These are phyloP conservation scores for Globisporangium spiculum DNA, from an alignment of 352 stramenopile genomes.

Conservation along the genomic window DNA sequence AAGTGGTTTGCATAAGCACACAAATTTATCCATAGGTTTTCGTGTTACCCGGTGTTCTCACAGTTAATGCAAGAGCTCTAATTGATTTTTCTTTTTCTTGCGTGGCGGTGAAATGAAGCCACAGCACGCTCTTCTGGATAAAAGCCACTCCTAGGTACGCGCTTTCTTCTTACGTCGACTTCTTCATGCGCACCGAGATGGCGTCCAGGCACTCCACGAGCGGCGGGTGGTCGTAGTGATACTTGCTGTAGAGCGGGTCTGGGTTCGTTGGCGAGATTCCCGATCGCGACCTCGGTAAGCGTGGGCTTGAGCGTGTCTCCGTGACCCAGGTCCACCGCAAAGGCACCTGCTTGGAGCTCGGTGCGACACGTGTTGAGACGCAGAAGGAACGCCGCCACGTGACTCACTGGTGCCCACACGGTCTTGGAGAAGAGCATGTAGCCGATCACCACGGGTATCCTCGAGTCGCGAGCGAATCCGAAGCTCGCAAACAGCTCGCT, in stretches of 20 bases:
- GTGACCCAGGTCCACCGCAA: neutral
- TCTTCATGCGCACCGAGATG: neutral
- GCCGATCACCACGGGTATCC: slow-evolving; percentile 66
- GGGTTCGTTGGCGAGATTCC: slow-evolving; percentile 7
- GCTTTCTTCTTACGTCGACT: neutral
- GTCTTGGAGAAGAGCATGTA: slow-evolving; percentile 80
- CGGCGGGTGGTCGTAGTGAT: neutral
- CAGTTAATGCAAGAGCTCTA: neutral
- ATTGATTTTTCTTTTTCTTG: neutral
- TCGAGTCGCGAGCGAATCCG: slow-evolving; percentile 40
- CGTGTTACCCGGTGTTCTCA: neutral
- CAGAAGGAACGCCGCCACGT: neutral
- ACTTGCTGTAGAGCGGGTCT: neutral
- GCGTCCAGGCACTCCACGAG: neutral
- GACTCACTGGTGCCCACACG: neutral
- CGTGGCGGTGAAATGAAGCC: neutral
- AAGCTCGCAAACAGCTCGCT: slow-evolving; percentile 64
- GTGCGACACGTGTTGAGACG: slow-evolving; percentile 1
- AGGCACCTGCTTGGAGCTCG: neutral
- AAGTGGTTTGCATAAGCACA: neutral
- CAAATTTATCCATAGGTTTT: neutral
- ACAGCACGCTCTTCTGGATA: neutral
- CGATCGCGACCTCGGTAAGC: neutral
- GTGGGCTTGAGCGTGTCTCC: neutral
- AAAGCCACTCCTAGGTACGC: neutral